A percentile compares a stretch with the other conserved stretches of the same genome.
Conservation (phyloP, 177 flowering plant genomes). For the Vitis hybrid region DNA sequence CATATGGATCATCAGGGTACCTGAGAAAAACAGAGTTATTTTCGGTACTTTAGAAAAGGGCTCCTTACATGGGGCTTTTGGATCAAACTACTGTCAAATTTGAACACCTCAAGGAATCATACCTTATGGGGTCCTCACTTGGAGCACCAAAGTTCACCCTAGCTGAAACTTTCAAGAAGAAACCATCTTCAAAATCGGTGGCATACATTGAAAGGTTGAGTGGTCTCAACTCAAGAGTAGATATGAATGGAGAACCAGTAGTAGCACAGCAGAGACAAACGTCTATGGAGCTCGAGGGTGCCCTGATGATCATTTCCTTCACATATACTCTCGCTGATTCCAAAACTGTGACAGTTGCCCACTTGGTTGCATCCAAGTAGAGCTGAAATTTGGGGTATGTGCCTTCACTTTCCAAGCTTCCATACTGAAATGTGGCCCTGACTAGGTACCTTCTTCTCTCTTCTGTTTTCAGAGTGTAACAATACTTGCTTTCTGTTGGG, state of each 20-base stretch:
- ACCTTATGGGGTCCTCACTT: slow-evolving; percentile 65
- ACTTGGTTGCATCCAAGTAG: slow-evolving; percentile 79
- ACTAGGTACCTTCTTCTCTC: slow-evolving; percentile 77
- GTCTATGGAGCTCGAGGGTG: slow-evolving; percentile 59
- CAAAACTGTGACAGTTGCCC: slow-evolving; percentile 67
- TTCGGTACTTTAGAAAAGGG: not conserved
- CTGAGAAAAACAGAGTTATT: slow-evolving; percentile 34
- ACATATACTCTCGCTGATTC: slow-evolving; percentile 68
- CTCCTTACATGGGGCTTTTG: no score
- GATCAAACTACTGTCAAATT: not conserved
- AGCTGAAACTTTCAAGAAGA: slow-evolving; percentile 74
- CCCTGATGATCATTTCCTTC: slow-evolving; percentile 80
- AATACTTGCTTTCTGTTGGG: slow-evolving; percentile 70
- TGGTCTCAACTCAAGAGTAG: slow-evolving; percentile 89
- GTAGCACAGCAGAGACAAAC: slow-evolving; percentile 88
- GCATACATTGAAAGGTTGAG: slow-evolving; percentile 89
- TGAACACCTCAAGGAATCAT: slow-evolving; percentile 2
- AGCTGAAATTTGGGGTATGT: slow-evolving; percentile 78
- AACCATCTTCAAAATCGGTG: slow-evolving; percentile 78
- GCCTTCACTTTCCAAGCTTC: slow-evolving; percentile 42
- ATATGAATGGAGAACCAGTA: slow-evolving; percentile 85
- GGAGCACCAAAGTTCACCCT: slow-evolving; percentile 89
- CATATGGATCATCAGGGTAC: slow-evolving; percentile 98
- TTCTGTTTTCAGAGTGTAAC: slow-evolving; percentile 60
- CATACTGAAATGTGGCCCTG: slow-evolving; percentile 84